These are phyloP conservation scores for Mycena filopes DNA, from an alignment of 768 basidiomycete genomes.

Conservation along the genomic window DNA sequence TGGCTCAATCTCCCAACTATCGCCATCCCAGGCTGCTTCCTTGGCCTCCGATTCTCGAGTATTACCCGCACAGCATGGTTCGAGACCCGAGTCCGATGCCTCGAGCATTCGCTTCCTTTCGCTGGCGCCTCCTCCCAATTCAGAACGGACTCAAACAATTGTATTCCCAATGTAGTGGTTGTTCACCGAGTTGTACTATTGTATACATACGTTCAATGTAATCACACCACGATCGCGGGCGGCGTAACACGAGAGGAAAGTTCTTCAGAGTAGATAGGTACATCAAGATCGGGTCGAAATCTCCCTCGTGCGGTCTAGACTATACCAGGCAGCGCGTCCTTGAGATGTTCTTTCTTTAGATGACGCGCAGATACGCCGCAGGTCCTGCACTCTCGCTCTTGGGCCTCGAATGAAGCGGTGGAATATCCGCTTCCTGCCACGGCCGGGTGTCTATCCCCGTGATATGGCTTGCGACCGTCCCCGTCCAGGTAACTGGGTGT, in stretches of 20 bases:
- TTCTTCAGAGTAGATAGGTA: neutral
- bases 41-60: neutral
- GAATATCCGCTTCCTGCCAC: constrained; percentile 31
- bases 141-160: neutral
- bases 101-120: no score
- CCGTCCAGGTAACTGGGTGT: constrained; percentile 30
- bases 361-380: constrained; percentile 34
- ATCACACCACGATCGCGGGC: no score
- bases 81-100: neutral
- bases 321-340: constrained; percentile 34
- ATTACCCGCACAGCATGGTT: no score
- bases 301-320: neutral
- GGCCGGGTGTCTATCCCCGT: constrained; percentile 33
- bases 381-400: constrained; percentile 31
- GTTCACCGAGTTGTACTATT: neutral
- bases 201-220: neutral
- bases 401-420: constrained; percentile 29
- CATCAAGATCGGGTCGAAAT: neutral
- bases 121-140: no score
- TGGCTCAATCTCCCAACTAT: neutral
- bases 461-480: constrained; percentile 29
- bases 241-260: no score
- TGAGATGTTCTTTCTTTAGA: constrained; percentile 36
- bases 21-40: neutral
- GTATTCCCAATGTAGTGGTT: neutral